These are phyloP conservation scores for Neurospora pannonica DNA, from an alignment of 495 filamentous ascomycete genomes.

Conservation along the genomic window DNA sequence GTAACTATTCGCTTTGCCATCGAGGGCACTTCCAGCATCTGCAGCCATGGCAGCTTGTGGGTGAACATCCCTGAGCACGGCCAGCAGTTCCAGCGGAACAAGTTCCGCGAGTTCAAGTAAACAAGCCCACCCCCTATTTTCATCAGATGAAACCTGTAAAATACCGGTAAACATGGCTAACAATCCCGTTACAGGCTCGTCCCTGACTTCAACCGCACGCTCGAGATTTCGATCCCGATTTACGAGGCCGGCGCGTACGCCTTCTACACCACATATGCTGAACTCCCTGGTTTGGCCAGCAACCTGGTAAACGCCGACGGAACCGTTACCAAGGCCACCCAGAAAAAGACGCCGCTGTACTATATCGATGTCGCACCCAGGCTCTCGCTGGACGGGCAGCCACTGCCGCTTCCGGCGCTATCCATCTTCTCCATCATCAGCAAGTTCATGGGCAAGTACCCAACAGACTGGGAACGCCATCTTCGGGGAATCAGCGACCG, in stretches of 20 bases:
- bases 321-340: conserved; percentile 20
- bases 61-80: conserved; percentile 81
- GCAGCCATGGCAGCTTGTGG: conserved; percentile 86
- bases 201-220: conserved; percentile 85
- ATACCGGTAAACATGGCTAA: neutral
- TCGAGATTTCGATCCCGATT: conserved; percentile 82
- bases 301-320: conserved; percentile 32
- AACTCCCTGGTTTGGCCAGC: conserved; percentile 68
- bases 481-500: conserved; percentile 75
- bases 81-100: conserved; percentile 60
- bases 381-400: conserved; percentile 59
- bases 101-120: conserved; percentile 82
- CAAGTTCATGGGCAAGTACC: conserved; percentile 94
- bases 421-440: conserved; percentile 92
- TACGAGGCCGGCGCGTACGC: conserved; percentile 80
- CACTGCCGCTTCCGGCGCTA: conserved; percentile 73
- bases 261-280: conserved; percentile 89
- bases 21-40: conserved; percentile 93
- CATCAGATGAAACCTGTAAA: neutral
- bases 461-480: conserved; percentile 80
- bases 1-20: conserved; percentile 85
- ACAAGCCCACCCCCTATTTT: neutral
- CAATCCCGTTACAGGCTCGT: conserved; percentile 48
- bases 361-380: conserved; percentile 89
- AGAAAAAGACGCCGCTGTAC: conserved; percentile 61